Evolutionary conservation across 2,329 filamentous ascomycete species (phyloP).

Genomic region (Sclerotinia borealis): DNA sequence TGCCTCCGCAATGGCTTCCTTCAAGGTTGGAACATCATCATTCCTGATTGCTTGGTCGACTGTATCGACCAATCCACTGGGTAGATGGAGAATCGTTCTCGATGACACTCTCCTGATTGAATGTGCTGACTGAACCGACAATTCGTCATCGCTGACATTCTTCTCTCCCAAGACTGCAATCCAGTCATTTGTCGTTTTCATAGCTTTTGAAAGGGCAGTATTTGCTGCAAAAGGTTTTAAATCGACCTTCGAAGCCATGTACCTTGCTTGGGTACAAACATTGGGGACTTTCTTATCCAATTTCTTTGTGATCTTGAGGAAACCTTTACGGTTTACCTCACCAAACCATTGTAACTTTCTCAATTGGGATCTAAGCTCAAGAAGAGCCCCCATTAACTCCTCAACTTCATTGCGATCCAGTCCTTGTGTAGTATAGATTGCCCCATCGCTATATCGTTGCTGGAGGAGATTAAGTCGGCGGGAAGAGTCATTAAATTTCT

Average conservation of each 20-base stretch:
- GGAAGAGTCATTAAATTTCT: constrained; percentile 79
- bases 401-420: constrained; percentile 86
- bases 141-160: constrained; percentile 68
- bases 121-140: constrained; percentile 59
- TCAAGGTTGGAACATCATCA: constrained; percentile 56
- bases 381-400: constrained; percentile 81
- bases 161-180: constrained; percentile 74
- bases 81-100: constrained; percentile 67
- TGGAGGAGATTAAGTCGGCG: constrained; percentile 81
- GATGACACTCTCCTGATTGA: constrained; percentile 74
- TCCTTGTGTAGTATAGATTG: constrained; percentile 56
- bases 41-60: constrained; percentile 66
- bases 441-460: constrained; percentile 74
- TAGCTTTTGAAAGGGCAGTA: constrained; percentile 47
- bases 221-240: constrained; percentile 82
- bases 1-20: constrained; percentile 51
- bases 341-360: constrained; percentile 96
- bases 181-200: constrained; percentile 82
- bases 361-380: constrained; percentile 81
- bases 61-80: constrained; percentile 60
- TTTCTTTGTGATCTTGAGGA: constrained; percentile 98
- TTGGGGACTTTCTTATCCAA: constrained; percentile 87
- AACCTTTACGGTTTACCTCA: constrained; percentile 90
- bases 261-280: constrained; percentile 72
- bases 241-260: constrained; percentile 86